These are phyloP conservation scores for Clarireedia hainanense DNA, from an alignment of 2,329 filamentous ascomycete genomes.

Conservation along the genomic window DNA sequence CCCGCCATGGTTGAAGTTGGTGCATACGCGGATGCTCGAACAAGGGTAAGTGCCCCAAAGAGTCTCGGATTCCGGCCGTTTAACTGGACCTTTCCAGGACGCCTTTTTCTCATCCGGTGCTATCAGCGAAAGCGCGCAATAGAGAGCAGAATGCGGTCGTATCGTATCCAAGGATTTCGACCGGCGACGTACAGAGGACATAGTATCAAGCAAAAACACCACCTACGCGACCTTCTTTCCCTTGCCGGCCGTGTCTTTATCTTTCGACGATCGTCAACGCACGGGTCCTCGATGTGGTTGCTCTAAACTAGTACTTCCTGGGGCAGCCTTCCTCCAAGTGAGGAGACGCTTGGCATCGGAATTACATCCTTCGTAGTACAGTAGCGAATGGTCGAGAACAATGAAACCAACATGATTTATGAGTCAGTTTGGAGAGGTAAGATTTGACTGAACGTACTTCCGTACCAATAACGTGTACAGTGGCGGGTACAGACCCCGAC, in stretches of 20 bases:
- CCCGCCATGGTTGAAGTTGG: constrained; percentile 8
- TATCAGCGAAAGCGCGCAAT: background rate
- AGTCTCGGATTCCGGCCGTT: constrained; percentile 14
- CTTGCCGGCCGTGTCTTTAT: background rate
- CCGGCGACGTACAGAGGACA: background rate
- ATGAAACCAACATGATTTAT: background rate
- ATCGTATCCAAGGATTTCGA: background rate
- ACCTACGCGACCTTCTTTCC: background rate
- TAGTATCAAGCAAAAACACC: background rate
- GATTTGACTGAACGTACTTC: no score
- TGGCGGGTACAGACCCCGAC: no score
- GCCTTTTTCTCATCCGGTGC: background rate
- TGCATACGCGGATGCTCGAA: constrained; percentile 7
- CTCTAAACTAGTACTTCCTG: constrained; percentile 1
- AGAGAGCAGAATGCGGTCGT: background rate
- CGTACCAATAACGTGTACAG: no score
- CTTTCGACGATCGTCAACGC: background rate
- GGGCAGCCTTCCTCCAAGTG: background rate
- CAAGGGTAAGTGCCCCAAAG: constrained; percentile 11
- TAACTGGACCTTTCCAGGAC: constrained; percentile 11
- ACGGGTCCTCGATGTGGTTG: background rate
- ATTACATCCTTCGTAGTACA: background rate
- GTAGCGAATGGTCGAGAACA: constrained; percentile 5
- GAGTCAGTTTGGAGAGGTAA: background rate
- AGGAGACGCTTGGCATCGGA: background rate